Conservation (phyloP, 257 asterid genomes). For the Oldenlandia corymbosa region DNA sequence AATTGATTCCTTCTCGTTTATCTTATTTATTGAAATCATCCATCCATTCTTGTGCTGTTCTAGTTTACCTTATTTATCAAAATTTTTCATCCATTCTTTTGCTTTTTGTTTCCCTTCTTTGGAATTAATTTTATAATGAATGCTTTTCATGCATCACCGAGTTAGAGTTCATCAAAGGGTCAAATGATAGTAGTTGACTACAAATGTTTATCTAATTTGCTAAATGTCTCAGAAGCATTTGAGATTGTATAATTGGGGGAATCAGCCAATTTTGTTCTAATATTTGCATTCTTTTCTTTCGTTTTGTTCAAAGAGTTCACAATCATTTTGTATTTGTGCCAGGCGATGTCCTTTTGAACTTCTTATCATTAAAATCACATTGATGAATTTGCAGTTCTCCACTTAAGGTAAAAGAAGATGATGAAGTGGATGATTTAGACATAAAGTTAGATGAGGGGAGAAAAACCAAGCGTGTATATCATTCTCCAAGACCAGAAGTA, state of each 20-base stretch:
- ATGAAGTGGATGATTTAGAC: conserved; percentile 86
- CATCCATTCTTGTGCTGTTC: not conserved
- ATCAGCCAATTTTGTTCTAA: not conserved
- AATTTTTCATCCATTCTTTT: not conserved
- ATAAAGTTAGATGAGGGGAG: conserved; percentile 56
- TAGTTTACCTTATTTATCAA: not conserved
- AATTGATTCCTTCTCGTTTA: conserved; percentile 18
- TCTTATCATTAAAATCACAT: not conserved
- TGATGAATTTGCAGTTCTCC: conserved; percentile 61
- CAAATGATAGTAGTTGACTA: not conserved
- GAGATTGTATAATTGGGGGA: not conserved
- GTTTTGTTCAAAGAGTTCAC: not conserved
- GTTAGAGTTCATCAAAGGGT: not conserved
- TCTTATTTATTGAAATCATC: not conserved
- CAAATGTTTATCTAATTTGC: not conserved
- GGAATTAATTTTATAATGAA: not conserved
- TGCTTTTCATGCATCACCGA: not conserved
- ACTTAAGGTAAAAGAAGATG: conserved; percentile 82
- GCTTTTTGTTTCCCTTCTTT: not conserved
- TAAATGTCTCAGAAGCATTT: no score
- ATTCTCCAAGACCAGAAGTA: conserved; percentile 71
- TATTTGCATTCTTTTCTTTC: not conserved
- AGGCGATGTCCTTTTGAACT: not conserved
- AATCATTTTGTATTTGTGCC: not conserved
- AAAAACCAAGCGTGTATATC: conserved; percentile 64